Percentiles rank a stretch among this genome's conserved stretches.
Evolutionary conservation across 2,329 filamentous ascomycete species (phyloP).

Genomic region (Anthostomella pinea): DNA sequence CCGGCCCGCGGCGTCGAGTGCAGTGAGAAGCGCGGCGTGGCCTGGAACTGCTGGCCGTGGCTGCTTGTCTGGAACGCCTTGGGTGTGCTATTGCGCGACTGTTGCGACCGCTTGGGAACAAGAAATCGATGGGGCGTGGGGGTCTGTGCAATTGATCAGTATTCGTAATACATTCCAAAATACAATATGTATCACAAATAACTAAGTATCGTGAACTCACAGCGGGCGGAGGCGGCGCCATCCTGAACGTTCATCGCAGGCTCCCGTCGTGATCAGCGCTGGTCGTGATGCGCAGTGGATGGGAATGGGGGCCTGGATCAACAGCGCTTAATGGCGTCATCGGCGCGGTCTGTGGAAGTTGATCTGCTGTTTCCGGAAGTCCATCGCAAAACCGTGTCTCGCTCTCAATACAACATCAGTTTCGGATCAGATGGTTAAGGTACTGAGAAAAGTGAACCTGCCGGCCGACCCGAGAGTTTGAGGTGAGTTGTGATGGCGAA

Average conservation of each 20-base stretch:
- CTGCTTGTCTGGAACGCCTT: slow-evolving; percentile 17
- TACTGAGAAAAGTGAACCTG: no score
- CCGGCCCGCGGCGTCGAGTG: slow-evolving; percentile 27
- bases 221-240: slow-evolving; percentile 23
- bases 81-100: slow-evolving; percentile 24
- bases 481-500: no score
- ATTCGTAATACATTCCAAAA: background rate
- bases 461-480: no score
- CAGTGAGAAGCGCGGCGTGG: slow-evolving; percentile 32
- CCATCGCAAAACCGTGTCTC: no score
- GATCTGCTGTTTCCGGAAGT: background rate
- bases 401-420: background rate
- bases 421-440: background rate
- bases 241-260: slow-evolving; percentile 10
- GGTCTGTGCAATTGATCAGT: slow-evolving; percentile 21
- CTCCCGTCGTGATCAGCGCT: slow-evolving; percentile 1
- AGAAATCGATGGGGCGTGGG: slow-evolving; percentile 33
- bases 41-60: slow-evolving; percentile 30
- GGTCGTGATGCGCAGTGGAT: background rate
- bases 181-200: background rate
- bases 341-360: background rate
- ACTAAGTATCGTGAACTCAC: slow-evolving; percentile 13
- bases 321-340: slow-evolving; percentile 12
- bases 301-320: slow-evolving; percentile 1
- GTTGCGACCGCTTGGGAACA: slow-evolving; percentile 28